Evolutionary conservation across 1,284 basidiomycete species (phyloP).

Genomic region (Puccinia brachypodii): DNA sequence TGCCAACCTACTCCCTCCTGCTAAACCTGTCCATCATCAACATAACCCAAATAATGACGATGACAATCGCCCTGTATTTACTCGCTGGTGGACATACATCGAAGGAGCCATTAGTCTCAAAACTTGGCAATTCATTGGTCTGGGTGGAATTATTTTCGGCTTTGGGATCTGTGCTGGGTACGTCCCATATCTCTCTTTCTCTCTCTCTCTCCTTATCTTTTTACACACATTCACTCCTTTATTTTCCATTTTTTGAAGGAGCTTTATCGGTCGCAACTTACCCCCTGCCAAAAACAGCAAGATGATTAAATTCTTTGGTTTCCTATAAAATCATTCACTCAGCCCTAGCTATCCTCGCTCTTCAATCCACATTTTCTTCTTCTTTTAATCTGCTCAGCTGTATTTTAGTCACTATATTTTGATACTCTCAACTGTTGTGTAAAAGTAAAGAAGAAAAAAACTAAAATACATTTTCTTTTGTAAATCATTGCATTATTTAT

Average conservation of each 20-base stretch:
- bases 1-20: background rate
- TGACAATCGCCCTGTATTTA: background rate
- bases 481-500: too few relatives aligned
- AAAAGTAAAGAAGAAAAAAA: too few relatives aligned
- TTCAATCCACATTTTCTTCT: too few relatives aligned
- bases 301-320: background rate
- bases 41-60: background rate
- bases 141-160: conserved; percentile 36
- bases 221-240: background rate
- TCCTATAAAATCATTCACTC: too few relatives aligned
- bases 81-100: background rate
- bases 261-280: conserved; percentile 13
- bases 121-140: conserved; percentile 41
- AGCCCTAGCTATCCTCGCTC: too few relatives aligned
- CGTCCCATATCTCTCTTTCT: background rate
- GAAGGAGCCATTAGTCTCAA: conserved; percentile 16
- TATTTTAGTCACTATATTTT: too few relatives aligned
- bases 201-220: background rate
- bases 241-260: background rate
- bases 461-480: too few relatives aligned
- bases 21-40: background rate
- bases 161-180: conserved; percentile 35
- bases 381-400: too few relatives aligned
- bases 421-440: too few relatives aligned
- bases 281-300: background rate